Conservation (phyloP, 257 asterid genomes). For the Primulina tabacum region DNA sequence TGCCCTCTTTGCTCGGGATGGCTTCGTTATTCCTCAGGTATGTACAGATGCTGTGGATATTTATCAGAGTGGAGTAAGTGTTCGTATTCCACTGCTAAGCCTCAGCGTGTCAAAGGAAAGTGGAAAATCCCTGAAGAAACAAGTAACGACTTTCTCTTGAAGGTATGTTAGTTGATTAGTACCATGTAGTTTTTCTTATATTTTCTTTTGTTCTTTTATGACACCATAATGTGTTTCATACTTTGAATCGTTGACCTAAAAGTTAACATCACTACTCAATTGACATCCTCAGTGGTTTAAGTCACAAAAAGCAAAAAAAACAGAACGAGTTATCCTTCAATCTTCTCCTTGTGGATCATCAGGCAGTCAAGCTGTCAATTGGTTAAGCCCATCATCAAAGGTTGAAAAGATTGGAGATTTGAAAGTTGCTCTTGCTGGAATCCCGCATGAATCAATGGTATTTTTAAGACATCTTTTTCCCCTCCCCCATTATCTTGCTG, state of each 20-base stretch:
- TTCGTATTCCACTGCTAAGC: conserved; percentile 65
- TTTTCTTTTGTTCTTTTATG: conserved; percentile 8
- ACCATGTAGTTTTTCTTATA: conserved; percentile 13
- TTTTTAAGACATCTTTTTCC: conserved; percentile 10
- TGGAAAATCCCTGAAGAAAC: conserved; percentile 89
- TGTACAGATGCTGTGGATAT: conserved; percentile 79
- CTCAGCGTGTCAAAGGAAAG: conserved; percentile 70
- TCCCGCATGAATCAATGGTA: conserved; percentile 49
- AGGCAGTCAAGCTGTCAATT: conserved; percentile 38
- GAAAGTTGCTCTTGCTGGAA: conserved; percentile 60
- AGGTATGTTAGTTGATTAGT: conserved; percentile 46
- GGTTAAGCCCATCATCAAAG: conserved; percentile 37
- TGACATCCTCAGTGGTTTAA: conserved; percentile 75
- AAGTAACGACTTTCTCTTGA: conserved; percentile 63
- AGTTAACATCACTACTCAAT: conserved; percentile 22
- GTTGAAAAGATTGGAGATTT: conserved; percentile 58
- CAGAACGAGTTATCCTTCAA: conserved; percentile 64
- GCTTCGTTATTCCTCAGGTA: conserved; percentile 71
- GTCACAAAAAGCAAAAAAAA: conserved; percentile 73
- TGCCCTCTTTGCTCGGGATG: conserved; percentile 81
- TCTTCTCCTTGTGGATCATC: conserved; percentile 46
- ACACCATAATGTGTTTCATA: too few species aligned
- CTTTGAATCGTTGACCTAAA: conserved; percentile 1
- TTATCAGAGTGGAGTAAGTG: conserved; percentile 94
- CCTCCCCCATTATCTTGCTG: conserved; percentile 1